phyloP scores from a whole-genome alignment of 257 asterid species.

The Petunia axillaris region DNA sequence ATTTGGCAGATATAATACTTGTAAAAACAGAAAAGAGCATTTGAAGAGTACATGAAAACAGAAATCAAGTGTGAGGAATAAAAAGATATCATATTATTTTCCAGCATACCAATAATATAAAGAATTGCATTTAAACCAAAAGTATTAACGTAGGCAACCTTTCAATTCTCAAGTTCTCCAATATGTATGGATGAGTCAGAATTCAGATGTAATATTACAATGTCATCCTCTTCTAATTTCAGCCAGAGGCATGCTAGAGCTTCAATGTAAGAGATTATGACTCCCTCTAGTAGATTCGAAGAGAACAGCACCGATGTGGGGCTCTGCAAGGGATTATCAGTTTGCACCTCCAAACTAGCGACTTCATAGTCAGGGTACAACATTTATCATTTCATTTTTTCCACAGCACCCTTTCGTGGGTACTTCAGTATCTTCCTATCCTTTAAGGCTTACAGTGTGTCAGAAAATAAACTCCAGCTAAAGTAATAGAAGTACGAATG shows the following conservation, averaged over 20 bases:
- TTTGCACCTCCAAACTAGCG: background rate
- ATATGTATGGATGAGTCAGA: conserved; percentile 14
- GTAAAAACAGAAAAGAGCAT: background rate
- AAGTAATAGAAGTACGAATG: background rate
- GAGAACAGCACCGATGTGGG: conserved; percentile 10
- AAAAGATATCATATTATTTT: background rate
- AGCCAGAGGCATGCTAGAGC: conserved; percentile 9
- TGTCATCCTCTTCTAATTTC: conserved; percentile 10
- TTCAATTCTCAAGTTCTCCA: conserved; percentile 1
- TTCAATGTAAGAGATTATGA: conserved; percentile 18
- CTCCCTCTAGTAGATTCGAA: background rate
- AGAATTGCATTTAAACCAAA: background rate
- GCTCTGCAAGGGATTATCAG: background rate
- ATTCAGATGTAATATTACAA: background rate
- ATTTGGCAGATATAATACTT: conserved; percentile 5
- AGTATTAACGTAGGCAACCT: background rate
- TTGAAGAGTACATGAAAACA: conserved; percentile 3
- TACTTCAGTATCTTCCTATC: conserved; percentile 10
- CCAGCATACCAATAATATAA: conserved; percentile 4
- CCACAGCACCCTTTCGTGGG: background rate
- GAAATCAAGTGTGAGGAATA: background rate
- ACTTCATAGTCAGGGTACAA: background rate
- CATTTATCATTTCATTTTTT: conserved; percentile 1
- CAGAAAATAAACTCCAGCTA: background rate
- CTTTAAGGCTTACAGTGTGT: background rate